Percentiles rank a stretch among this genome's conserved stretches.
These are phyloP conservation scores for Saitozyma sp. DNA, from an alignment of 768 basidiomycete genomes.

Conservation along the genomic window DNA sequence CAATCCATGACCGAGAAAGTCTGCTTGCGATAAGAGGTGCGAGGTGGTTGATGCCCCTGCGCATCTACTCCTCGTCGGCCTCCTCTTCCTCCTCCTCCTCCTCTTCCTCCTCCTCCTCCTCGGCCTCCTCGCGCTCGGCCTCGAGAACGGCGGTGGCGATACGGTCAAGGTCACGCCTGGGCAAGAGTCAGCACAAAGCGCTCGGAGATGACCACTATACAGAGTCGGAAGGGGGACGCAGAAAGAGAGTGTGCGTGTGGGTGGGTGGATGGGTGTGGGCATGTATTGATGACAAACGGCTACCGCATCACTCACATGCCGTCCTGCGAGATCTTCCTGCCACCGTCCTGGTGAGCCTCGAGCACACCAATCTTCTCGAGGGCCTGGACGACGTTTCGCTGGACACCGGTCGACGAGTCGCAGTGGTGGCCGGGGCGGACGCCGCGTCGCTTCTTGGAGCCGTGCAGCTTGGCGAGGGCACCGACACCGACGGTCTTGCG, in stretches of 20 bases:
- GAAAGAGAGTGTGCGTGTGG: too few species aligned
- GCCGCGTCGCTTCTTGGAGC: slow-evolving; percentile 90
- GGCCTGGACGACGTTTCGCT: slow-evolving; percentile 93
- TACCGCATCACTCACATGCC: slow-evolving; percentile 63
- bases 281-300: too few species aligned
- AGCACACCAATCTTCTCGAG: slow-evolving; percentile 98
- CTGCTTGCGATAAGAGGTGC: background rate
- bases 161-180: slow-evolving; percentile 68
- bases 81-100: slow-evolving; percentile 44
- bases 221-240: background rate
- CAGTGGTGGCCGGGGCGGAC: slow-evolving; percentile 95
- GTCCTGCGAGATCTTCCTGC: slow-evolving; percentile 93
- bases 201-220: too few species aligned
- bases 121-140: slow-evolving; percentile 53
- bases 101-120: slow-evolving; percentile 48
- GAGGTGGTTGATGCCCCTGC: background rate
- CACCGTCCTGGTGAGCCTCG: slow-evolving; percentile 89
- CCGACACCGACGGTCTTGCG: slow-evolving; percentile 95
- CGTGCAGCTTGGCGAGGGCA: slow-evolving; percentile 81
- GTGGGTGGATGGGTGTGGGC: too few species aligned
- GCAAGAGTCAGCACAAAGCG: slow-evolving; percentile 1
- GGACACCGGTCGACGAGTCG: slow-evolving; percentile 78
- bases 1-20: too few species aligned
- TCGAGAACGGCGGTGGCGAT: slow-evolving; percentile 56
- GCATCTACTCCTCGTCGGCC: slow-evolving; percentile 8